A percentile compares a stretch with the other conserved stretches of the same genome.
phyloP scores from a whole-genome alignment of 2,329 filamentous ascomycete species.

The Berkeleyomyces rouxiae region DNA sequence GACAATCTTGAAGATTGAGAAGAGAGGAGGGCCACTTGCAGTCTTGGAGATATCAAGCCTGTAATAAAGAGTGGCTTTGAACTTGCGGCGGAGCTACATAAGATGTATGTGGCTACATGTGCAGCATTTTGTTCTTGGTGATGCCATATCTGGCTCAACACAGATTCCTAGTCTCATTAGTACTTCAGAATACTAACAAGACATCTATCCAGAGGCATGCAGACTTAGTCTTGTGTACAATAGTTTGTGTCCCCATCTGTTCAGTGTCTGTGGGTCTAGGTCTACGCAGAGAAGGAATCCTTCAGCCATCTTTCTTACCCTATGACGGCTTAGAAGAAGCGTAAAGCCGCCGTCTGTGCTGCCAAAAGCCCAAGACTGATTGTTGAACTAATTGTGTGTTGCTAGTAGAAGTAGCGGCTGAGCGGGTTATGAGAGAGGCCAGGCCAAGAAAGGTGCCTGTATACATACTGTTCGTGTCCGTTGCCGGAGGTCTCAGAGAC shows the following conservation, averaged over 20 bases:
- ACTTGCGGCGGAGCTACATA: too few species aligned
- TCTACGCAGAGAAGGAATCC: neutral
- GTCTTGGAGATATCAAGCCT: neutral
- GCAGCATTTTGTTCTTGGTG: too few species aligned
- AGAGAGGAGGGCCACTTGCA: neutral
- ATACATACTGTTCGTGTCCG: neutral
- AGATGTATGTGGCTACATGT: too few species aligned
- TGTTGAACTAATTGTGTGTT: neutral
- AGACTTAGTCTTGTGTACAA: too few species aligned
- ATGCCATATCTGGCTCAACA: too few species aligned
- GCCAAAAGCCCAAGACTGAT: neutral
- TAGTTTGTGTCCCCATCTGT: neutral
- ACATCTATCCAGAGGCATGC: too few species aligned
- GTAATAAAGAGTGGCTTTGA: too few species aligned
- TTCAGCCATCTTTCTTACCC: neutral
- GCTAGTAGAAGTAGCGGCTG: neutral
- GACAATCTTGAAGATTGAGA: neutral
- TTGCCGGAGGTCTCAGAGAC: neutral
- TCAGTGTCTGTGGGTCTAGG: neutral
- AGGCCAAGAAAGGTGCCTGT: neutral
- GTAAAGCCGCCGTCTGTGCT: neutral
- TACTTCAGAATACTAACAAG: too few species aligned
- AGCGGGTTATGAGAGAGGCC: neutral
- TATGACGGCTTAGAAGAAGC: neutral
- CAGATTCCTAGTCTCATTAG: too few species aligned